phyloP scores from a whole-genome alignment of 2,329 filamentous ascomycete species.

The Purpureocillium lavendulum region DNA sequence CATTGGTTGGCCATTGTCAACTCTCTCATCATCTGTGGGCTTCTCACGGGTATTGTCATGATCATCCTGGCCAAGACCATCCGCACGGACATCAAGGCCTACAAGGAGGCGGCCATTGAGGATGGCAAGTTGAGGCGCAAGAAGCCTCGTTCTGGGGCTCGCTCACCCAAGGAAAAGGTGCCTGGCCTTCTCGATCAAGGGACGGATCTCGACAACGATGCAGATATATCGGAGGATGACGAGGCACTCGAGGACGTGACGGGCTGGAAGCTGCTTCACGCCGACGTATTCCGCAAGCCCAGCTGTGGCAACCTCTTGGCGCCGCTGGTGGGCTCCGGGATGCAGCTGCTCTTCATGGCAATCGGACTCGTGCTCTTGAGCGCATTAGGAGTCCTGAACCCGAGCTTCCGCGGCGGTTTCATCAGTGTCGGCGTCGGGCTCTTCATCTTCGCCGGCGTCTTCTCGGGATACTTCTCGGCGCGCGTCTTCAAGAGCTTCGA shows the following conservation, averaged over 20 bases:
- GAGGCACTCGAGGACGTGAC: conserved; percentile 68
- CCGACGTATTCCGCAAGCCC: conserved; percentile 77
- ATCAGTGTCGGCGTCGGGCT: conserved; percentile 75
- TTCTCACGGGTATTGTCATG: conserved; percentile 70
- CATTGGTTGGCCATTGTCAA: conserved; percentile 88
- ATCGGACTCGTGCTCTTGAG: conserved; percentile 63
- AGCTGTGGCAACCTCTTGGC: conserved; percentile 64
- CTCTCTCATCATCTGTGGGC: conserved; percentile 72
- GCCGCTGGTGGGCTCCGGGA: conserved; percentile 75
- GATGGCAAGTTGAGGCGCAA: conserved; percentile 55
- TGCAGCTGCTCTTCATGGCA: conserved; percentile 79
- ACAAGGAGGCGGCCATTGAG: conserved; percentile 57
- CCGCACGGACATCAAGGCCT: conserved; percentile 68
- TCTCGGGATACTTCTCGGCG: conserved; percentile 82
- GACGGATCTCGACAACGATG: conserved; percentile 41
- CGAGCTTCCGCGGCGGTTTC: conserved; percentile 84
- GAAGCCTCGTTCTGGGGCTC: conserved; percentile 27
- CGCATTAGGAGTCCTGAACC: conserved; percentile 71
- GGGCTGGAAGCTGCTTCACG: conserved; percentile 83
- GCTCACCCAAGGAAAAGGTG: conserved; percentile 37
- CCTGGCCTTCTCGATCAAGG: conserved; percentile 53
- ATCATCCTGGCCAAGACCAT: conserved; percentile 76
- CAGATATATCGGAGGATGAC: conserved; percentile 42
- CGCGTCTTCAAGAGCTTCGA: conserved; percentile 78
- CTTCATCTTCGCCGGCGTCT: conserved; percentile 74